A percentile compares a stretch with the other conserved stretches of the same genome.
phyloP scores from a whole-genome alignment of 306 rosid species.

The Cicer cuneatum region DNA sequence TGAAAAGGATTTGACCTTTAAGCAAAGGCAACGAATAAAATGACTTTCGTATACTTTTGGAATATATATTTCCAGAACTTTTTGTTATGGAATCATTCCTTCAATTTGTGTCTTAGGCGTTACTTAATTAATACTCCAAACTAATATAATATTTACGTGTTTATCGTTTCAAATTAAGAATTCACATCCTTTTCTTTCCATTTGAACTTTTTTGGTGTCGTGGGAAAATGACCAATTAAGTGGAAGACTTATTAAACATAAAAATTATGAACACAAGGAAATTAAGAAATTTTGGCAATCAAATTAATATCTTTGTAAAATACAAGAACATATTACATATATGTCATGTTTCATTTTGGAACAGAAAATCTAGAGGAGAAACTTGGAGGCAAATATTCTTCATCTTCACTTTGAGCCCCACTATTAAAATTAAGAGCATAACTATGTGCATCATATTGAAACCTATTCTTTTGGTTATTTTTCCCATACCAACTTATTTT shows the following conservation, averaged over 20 bases:
- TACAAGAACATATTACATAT: neutral
- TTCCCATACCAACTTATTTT: slow-evolving; percentile 58
- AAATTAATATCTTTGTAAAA: neutral
- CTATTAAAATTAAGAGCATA: slow-evolving; percentile 78
- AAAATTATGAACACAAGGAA: slow-evolving; percentile 7
- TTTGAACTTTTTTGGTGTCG: neutral
- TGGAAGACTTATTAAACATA: neutral
- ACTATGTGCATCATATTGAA: slow-evolving; percentile 70
- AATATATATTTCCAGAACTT: neutral
- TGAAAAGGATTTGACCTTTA: slow-evolving; percentile 32
- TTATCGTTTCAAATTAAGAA: slow-evolving; percentile 1
- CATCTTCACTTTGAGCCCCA: slow-evolving; percentile 56
- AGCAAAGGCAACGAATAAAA: slow-evolving; percentile 38
- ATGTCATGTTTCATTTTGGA: slow-evolving; percentile 39
- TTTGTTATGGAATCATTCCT: slow-evolving; percentile 20
- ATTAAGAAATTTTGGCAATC: slow-evolving; percentile 3
- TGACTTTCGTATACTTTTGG: slow-evolving; percentile 37
- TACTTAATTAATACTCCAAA: slow-evolving; percentile 17
- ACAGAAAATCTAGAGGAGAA: slow-evolving; percentile 63
- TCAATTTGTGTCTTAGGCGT: neutral
- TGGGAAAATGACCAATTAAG: too few relatives aligned
- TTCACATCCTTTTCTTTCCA: neutral
- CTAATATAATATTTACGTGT: neutral
- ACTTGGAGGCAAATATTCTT: slow-evolving; percentile 46
- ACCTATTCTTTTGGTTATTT: slow-evolving; percentile 46